A percentile compares a stretch with the other conserved stretches of the same genome.
Evolutionary conservation across 495 filamentous ascomycete genomes (phyloP).

Genomic region (Penicillium macrosclerotiorum): DNA sequence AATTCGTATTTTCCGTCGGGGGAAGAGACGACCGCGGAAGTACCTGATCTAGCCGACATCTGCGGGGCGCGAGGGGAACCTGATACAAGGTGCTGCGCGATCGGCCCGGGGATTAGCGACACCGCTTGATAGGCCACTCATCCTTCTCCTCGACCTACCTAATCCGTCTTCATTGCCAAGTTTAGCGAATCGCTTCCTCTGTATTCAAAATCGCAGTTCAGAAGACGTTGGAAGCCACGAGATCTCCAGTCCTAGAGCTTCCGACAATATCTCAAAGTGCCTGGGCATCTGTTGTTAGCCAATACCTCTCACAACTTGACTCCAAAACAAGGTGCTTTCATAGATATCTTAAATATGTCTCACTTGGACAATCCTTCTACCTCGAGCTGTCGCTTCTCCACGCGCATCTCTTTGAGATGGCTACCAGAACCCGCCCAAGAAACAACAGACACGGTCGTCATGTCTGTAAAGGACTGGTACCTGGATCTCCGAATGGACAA

Average conservation of each 20-base stretch:
- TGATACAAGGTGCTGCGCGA: conserved; percentile 10
- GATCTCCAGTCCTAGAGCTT: background rate
- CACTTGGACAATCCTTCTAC: background rate
- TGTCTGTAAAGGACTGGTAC: conserved; percentile 45
- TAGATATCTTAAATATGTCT: conserved; percentile 6
- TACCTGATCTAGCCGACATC: conserved; percentile 10
- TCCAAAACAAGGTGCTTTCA: background rate
- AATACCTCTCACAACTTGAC: background rate
- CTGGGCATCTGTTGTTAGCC: background rate
- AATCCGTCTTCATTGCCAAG: conserved; percentile 5
- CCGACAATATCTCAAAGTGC: too few species aligned
- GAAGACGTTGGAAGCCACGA: too few species aligned
- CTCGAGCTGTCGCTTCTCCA: conserved; percentile 32
- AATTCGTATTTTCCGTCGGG: background rate
- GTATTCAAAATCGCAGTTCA: background rate
- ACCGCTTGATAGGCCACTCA: background rate
- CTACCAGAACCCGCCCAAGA: conserved; percentile 37
- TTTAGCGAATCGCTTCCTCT: background rate
- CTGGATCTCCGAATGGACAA: conserved; percentile 43
- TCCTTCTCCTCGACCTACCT: conserved; percentile 16
- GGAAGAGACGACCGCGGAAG: background rate
- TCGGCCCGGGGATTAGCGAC: background rate
- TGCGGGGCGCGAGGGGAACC: conserved; percentile 26
- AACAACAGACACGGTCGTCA: conserved; percentile 45
- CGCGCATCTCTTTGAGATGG: conserved; percentile 45